Conservation (phyloP, 257 asterid genomes). For the Solanum dulcamara region DNA sequence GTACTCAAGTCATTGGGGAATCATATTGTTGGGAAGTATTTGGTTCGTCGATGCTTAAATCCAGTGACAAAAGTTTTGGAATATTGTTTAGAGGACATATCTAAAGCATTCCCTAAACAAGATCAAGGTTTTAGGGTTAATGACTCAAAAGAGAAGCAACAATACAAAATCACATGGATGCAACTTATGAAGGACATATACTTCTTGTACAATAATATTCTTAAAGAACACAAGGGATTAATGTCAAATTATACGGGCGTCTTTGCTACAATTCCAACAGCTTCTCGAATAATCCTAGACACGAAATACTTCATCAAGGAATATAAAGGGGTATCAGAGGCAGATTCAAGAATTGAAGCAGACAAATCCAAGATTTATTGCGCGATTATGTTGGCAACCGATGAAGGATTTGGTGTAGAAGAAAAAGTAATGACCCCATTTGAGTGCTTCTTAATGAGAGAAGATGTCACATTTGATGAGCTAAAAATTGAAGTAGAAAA, state of each 20-base stretch:
- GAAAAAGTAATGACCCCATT: slow-evolving; percentile 27
- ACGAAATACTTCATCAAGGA: slow-evolving; percentile 51
- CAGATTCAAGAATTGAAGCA: not conserved
- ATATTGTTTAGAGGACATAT: slow-evolving; percentile 76
- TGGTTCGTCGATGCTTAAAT: slow-evolving; percentile 74
- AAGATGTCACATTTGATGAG: slow-evolving; percentile 40
- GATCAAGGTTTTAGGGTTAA: slow-evolving; percentile 10
- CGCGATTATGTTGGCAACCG: slow-evolving; percentile 12
- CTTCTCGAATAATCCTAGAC: slow-evolving; percentile 72
- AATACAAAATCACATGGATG: slow-evolving; percentile 34
- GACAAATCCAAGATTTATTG: slow-evolving; percentile 34
- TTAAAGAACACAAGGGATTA: slow-evolving; percentile 19
- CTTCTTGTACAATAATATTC: slow-evolving; percentile 32
- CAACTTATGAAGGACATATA: slow-evolving; percentile 71
- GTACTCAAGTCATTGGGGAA: slow-evolving; percentile 92
- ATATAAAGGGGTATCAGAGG: slow-evolving; percentile 11
- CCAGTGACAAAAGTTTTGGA: slow-evolving; percentile 89
- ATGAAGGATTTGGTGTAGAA: not conserved
- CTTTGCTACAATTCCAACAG: slow-evolving; percentile 25
- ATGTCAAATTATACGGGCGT: not conserved
- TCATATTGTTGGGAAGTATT: slow-evolving; percentile 78
- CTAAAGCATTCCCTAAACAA: slow-evolving; percentile 39
- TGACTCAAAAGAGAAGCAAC: slow-evolving; percentile 28
- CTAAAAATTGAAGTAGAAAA: slow-evolving; percentile 48
- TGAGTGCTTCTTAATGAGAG: slow-evolving; percentile 34